Base-by-base conservation (phyloP, 352 stramenopile species). In the Saprolegnia parasitica region DNA sequence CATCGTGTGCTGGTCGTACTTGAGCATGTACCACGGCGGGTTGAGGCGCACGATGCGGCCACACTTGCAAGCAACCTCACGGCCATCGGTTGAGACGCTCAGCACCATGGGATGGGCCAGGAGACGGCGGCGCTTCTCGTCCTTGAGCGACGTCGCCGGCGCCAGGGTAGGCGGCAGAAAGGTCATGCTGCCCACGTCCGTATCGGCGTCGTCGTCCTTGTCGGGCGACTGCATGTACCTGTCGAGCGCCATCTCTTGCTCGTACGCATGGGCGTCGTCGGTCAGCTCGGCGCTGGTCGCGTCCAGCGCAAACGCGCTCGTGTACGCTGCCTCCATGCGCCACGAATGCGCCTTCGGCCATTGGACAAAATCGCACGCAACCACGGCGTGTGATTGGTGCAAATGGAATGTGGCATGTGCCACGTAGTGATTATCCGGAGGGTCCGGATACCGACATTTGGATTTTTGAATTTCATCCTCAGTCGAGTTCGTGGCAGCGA, bases 1-100 rank as follows among this genome's bases (percentile, higher is more conserved):
- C 21, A 84, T 81, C n/a, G 90, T 74, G 61, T 93, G 86, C 76
- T 93, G 86, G 72, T 93, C 86, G 42, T 86, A 93, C 72, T 93
- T 93, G 54, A 90, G 74, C 57, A 93, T 90, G 65, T 93, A 93
- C 86, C 86, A 93, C 35, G 86, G 80, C 39, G 86, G 86, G 26
- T 93, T 93, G 18, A 93, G 68, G 0, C 82, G 77, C 56, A 93
- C 86, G 49, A 67, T 77, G 47, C 83, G 81, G 3, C 86, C 83
- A 70, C 86, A 93, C 35, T 86, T 89, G 68, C 86, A 93, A 37
- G 71, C 49, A 1, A 93, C 77, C 10, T 74, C 74, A 8, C 83
- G 79, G 3, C 86, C 86, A 63, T 93, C 83, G 0, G 65, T 8
- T 0, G 78, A 71, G 1, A 89, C 75, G 0, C 74, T 78, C 5